Base-by-base conservation (phyloP, 208 protist genomes). In the Lotmaria passim region DNA sequence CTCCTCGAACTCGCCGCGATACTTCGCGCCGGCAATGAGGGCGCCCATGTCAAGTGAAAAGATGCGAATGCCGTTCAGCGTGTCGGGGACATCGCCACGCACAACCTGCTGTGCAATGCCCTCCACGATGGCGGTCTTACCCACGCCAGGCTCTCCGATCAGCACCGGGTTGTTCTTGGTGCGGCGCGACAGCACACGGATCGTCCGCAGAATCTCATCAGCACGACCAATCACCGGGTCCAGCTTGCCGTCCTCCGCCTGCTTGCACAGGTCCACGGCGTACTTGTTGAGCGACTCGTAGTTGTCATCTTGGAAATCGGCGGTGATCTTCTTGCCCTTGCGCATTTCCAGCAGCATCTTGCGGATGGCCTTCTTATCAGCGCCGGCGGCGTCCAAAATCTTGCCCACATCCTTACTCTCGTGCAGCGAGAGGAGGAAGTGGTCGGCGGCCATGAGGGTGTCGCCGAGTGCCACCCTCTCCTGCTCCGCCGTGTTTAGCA, bases 101-200 rank as follows among this genome's bases (percentile, higher is more conserved):
- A 96, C 86, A 52, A 98, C 97, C 71, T 94, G 90, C 78, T 97
- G 89, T 2, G 95, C 95, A 19, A 98, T 82, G 47, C 95, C 95
- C 73, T 98, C 93, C 5, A 98, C 94, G 57, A 98, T 96, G 23
- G 94, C 93, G 5, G 95, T 97, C 83, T 98, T 98, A 21, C 93
- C 95, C 34, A 98, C 95, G 51, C 96, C 96, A 23, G 97, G 94
- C 75, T 98, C 94, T 62, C 98, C 99, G 57, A 99, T 98, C 17
- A 99, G 91, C 6, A 99, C 97, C 24, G 99, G 99, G 81, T 99
- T 99, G 95, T 99, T 99, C 88, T 99, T 99, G 21, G 98, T 99
- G 61, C 99, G 93, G 26, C 98, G 87, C 19, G 91, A 94, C 26
- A 99, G 79, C 5, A 99, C 95, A 75, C 98, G 93, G 56, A 99